These are phyloP conservation scores for Tetrapisispora fleetii DNA, from an alignment of 805 yeast species.

Conservation along the genomic window DNA sequence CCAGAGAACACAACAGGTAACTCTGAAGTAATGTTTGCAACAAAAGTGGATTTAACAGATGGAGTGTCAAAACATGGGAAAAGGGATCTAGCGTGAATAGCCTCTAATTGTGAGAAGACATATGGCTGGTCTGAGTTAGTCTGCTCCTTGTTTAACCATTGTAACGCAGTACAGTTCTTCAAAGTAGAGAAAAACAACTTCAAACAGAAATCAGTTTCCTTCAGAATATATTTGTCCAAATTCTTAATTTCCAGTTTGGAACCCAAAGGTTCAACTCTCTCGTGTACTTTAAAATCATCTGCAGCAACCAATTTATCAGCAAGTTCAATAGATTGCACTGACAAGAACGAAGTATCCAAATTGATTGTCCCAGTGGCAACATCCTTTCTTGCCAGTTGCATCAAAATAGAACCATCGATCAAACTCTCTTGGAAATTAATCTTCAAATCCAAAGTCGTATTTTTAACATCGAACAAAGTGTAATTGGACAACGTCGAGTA, in stretches of 20 bases:
- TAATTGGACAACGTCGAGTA: conserved; percentile 77
- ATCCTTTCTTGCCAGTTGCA: conserved; percentile 31
- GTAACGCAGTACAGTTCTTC: conserved; percentile 68
- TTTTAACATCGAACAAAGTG: conserved; percentile 37
- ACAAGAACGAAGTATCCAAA: conserved; percentile 61
- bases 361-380: conserved; percentile 32
- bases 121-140: conserved; percentile 55
- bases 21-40: conserved; percentile 49
- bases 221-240: neutral
- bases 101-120: conserved; percentile 83
- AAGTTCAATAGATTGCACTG: conserved; percentile 36
- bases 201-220: conserved; percentile 21
- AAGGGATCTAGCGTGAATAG: conserved; percentile 80
- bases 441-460: conserved; percentile 43
- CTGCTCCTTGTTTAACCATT: conserved; percentile 67
- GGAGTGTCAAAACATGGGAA: conserved; percentile 93
- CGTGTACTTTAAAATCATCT: conserved; percentile 27
- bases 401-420: conserved; percentile 47
- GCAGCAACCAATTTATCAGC: conserved; percentile 28
- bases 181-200: conserved; percentile 60
- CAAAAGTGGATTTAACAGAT: conserved; percentile 58
- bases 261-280: conserved; percentile 48
- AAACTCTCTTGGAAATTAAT: conserved; percentile 45
- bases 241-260: conserved; percentile 37
- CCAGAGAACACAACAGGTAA: conserved; percentile 72